phyloP scores from a whole-genome alignment of 176 grass and related monocot species.

The Eragrostis curvula region DNA sequence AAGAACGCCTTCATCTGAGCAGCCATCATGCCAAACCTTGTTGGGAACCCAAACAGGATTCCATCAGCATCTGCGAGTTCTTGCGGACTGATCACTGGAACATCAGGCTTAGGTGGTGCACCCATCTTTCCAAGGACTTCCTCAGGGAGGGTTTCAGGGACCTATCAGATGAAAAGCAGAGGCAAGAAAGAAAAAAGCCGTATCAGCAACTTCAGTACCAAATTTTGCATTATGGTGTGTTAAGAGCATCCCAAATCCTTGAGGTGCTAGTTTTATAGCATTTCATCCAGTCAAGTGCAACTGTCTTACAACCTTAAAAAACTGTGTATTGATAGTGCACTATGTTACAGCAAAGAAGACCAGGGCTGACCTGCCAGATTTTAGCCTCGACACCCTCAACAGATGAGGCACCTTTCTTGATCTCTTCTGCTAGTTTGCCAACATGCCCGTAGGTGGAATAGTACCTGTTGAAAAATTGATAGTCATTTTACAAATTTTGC shows the following conservation, averaged over 20 bases:
- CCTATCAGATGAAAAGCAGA: constrained; percentile 53
- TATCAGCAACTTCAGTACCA: not conserved
- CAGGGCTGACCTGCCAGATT: constrained; percentile 71
- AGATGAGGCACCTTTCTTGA: constrained; percentile 80
- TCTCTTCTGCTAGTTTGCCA: constrained; percentile 82
- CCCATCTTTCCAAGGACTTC: constrained; percentile 90
- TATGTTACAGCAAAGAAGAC: not conserved
- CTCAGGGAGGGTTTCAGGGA: constrained; percentile 79
- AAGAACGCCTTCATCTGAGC: constrained; percentile 92
- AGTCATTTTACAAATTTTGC: not conserved
- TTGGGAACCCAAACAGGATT: constrained; percentile 93
- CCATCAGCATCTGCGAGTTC: constrained; percentile 84
- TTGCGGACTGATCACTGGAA: constrained; percentile 68
- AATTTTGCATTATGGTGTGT: not conserved
- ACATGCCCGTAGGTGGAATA: constrained; percentile 95
- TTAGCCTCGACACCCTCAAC: constrained; percentile 87
- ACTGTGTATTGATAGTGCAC: not conserved
- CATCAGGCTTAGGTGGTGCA: constrained; percentile 72
- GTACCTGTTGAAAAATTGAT: constrained; percentile 59
- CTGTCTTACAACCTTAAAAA: not conserved
- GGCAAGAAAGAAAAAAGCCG: not conserved
- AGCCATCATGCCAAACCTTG: constrained; percentile 96
- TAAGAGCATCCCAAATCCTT: not conserved
- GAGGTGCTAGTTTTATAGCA: not conserved
- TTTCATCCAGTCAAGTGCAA: not conserved